Evolutionary conservation across 345 rosid genomes (phyloP), one percentile per base, ranked within the genome.

Genomic region (Angophora floribunda): DNA sequence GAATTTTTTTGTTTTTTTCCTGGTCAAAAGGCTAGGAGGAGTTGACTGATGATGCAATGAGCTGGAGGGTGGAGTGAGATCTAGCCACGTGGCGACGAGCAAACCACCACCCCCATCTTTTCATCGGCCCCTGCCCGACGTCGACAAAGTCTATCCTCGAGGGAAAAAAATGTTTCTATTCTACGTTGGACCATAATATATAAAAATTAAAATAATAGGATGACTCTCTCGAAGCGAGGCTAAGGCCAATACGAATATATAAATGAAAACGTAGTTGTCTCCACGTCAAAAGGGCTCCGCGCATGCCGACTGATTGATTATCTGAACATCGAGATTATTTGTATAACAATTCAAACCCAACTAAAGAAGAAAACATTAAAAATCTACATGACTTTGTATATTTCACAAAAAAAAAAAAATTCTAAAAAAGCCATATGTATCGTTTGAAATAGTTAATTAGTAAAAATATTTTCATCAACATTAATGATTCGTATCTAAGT

Each of bases 361-460:
- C 21, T 6, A 32, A 5, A 4, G 47, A 22, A 55, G 28, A 55
- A 55, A 55, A 55, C 6, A 55, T 21, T 55, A 55, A 7, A 55
- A 8, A 55, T 55, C 28, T 22, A 1, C 22, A 21, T 22, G 61
- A 11, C 61, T 55, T 12, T 1, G 0, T 55, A 21, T 55, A 26
- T 22, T 55, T 55, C 22, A 5, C 11, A 21, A 55, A 55, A 22
- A 28, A 55, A 55, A 55, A 55, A 22, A 22, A 17, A 22, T 8
- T 55, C n/a, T n/a, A n/a, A n/a, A n/a, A n/a, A n/a, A n/a, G n/a
- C n/a, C 6, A 0, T 28, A 0, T 1, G 0, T 55, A 9, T 7
- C 9, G 61, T 13, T 59, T 11, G 15, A 59, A 59, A 59, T 59
- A 26, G 0, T 9, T 26, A 59, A 6, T 59, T 0, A 59, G 11